Conservation (phyloP, 768 basidiomycete species). For the Lentinula lateritia region DNA sequence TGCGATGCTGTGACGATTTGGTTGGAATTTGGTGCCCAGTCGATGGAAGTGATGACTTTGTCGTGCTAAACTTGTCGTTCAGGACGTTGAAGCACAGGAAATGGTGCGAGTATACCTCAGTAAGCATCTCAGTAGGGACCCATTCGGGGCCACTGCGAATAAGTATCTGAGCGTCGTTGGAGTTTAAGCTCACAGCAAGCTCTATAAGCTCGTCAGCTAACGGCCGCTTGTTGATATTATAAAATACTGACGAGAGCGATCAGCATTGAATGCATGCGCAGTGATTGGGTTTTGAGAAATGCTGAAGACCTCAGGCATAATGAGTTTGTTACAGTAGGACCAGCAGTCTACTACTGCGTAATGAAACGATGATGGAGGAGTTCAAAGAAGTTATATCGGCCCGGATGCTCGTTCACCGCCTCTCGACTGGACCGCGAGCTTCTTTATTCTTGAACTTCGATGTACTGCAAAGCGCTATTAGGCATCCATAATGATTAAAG, state of each 20-base stretch:
- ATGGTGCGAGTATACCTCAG: slow-evolving; percentile 56
- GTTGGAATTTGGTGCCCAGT: slow-evolving; percentile 97
- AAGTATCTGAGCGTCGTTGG: slow-evolving; percentile 83
- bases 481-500: too few species aligned
- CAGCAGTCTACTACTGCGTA: slow-evolving; percentile 16
- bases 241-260: slow-evolving; percentile 66
- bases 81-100: background rate
- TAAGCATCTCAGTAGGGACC: slow-evolving; percentile 67
- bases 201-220: slow-evolving; percentile 41
- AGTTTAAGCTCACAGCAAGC: slow-evolving; percentile 87
- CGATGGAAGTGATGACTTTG: slow-evolving; percentile 95
- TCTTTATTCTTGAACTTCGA: too few species aligned
- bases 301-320: slow-evolving; percentile 64
- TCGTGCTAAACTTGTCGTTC: slow-evolving; percentile 64
- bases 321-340: slow-evolving; percentile 31
- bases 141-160: slow-evolving; percentile 61
- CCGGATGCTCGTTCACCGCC: too few species aligned
- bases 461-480: too few species aligned
- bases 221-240: background rate
- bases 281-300: slow-evolving; percentile 84
- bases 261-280: slow-evolving; percentile 86
- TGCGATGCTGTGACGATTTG: slow-evolving; percentile 99
- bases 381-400: background rate
- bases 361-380: background rate
- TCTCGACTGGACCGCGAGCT: too few species aligned